Evolutionary conservation across 1,284 basidiomycete genomes (phyloP).

Genomic region (Microbotryum lychnidis-dioicae): DNA sequence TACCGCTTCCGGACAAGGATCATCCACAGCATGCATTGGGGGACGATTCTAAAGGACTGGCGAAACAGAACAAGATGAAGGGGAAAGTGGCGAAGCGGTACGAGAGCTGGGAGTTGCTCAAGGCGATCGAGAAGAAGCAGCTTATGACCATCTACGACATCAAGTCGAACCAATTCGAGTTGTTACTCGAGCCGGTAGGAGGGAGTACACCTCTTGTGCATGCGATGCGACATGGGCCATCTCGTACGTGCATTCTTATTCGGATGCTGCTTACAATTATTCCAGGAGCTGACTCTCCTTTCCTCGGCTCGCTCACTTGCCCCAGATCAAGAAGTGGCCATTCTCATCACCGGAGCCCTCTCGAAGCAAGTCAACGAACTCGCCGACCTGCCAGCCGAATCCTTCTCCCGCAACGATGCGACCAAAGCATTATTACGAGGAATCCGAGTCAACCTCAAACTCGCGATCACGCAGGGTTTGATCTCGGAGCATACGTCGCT

Average conservation of each 20-base stretch:
- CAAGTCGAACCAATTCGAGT: conserved; percentile 15
- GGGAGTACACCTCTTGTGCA: conserved; percentile 22
- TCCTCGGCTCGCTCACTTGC: too few species aligned
- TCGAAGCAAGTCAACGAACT: conserved; percentile 32
- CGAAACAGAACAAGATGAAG: neutral
- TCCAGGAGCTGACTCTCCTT: neutral
- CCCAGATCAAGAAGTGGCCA: conserved; percentile 30
- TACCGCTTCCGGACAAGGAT: neutral
- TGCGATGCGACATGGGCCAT: conserved; percentile 19
- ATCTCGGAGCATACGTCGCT: conserved; percentile 27
- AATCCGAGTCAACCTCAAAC: conserved; percentile 33
- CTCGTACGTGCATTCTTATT: neutral
- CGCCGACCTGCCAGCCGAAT: conserved; percentile 26
- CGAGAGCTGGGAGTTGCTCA: conserved; percentile 20
- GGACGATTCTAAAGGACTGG: neutral
- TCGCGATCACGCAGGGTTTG: conserved; percentile 31
- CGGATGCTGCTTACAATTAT: neutral
- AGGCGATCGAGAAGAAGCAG: conserved; percentile 26
- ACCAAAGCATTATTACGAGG: conserved; percentile 23
- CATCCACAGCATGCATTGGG: neutral
- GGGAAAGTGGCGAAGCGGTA: conserved; percentile 2
- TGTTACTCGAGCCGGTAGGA: conserved; percentile 11
- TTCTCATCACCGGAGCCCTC: conserved; percentile 31
- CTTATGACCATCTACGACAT: conserved; percentile 22
- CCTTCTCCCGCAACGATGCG: neutral